These are phyloP conservation scores for Trichaptum fuscoviolaceum DNA, from an alignment of 768 basidiomycete species.

Conservation along the genomic window DNA sequence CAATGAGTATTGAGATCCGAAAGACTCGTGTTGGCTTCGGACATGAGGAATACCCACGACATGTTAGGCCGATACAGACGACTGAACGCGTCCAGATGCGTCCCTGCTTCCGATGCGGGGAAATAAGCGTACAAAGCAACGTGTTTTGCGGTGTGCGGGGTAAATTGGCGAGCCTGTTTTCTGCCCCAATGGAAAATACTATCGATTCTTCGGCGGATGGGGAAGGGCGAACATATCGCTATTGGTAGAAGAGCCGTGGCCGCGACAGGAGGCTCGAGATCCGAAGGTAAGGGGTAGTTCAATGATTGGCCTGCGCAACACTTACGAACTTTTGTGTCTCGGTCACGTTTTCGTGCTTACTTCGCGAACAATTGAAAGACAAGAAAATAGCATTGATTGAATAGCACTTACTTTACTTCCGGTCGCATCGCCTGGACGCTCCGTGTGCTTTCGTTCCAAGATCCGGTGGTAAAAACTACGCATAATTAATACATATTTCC, in stretches of 20 bases:
- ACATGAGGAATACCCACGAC: too few species aligned
- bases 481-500: background rate
- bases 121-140: background rate
- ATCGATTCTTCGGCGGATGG: background rate
- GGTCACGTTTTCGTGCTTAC: background rate
- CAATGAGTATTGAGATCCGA: background rate
- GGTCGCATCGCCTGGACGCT: background rate
- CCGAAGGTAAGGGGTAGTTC: background rate
- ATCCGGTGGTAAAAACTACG: background rate
- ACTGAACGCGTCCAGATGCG: too few species aligned
- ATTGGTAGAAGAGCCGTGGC: background rate
- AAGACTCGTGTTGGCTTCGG: too few species aligned
- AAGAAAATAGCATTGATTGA: background rate
- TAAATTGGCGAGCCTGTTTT: background rate
- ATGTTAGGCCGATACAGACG: too few species aligned
- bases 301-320: background rate
- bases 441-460: background rate
- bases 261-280: background rate
- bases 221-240: background rate
- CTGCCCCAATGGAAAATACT: background rate
- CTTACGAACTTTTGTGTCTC: background rate
- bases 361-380: background rate
- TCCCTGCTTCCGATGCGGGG: background rate
- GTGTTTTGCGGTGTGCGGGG: background rate
- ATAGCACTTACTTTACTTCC: constrained; percentile 1